phyloP scores from a whole-genome alignment of 441 rosid species.

The Populus hybrid region DNA sequence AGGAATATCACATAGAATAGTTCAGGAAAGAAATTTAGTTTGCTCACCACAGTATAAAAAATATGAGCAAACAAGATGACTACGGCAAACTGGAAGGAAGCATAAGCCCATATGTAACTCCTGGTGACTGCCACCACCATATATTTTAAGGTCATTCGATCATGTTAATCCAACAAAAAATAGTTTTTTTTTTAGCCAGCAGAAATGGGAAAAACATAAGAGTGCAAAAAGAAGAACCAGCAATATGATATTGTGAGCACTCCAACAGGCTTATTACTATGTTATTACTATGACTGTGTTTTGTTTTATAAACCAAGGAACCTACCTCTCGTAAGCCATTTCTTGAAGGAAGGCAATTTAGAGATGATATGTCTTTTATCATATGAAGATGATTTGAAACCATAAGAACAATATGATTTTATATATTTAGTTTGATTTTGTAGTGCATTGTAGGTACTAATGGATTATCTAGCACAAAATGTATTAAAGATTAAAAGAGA shows the following conservation, averaged over 20 bases:
- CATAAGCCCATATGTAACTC: constrained; percentile 64
- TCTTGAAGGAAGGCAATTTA: not conserved
- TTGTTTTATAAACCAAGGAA: not conserved
- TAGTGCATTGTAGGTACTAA: not conserved
- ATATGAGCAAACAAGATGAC: constrained; percentile 73
- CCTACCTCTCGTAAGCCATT: not conserved
- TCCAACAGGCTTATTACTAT: not conserved
- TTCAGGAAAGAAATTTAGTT: not conserved
- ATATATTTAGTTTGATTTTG: not conserved
- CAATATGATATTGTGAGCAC: not conserved
- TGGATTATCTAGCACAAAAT: not conserved
- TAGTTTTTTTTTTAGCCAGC: constrained; percentile 9
- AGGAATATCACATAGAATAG: not conserved
- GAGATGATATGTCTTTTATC: not conserved
- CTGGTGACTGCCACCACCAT: constrained; percentile 45
- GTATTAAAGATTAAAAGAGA: not conserved
- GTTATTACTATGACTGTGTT: not conserved
- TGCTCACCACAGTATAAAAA: constrained; percentile 60
- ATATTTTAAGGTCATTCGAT: constrained; percentile 12
- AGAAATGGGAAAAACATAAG: constrained; percentile 2
- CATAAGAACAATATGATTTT: not conserved
- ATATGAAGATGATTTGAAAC: not conserved
- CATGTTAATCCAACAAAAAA: constrained; percentile 20
- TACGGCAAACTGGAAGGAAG: constrained; percentile 53
- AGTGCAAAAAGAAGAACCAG: not conserved